Evolutionary conservation across 306 rosid genomes (phyloP).

Genomic region (Vigna radiata): DNA sequence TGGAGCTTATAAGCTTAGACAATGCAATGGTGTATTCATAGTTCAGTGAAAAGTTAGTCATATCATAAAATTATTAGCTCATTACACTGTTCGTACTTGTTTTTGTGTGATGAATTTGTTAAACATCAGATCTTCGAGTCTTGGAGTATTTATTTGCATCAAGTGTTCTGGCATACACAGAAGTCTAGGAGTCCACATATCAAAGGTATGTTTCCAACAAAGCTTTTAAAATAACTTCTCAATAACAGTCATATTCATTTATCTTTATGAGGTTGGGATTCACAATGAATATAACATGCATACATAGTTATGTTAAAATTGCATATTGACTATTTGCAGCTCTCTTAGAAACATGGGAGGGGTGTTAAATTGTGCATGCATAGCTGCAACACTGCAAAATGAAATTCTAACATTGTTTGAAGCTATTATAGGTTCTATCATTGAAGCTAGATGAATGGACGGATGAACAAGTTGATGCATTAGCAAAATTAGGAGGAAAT

Average conservation of each 20-base stretch:
- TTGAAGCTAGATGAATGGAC: slow-evolving; percentile 93
- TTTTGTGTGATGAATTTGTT: slow-evolving; percentile 35
- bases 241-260: slow-evolving; percentile 6
- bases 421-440: slow-evolving; percentile 73
- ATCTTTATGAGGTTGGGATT: neutral
- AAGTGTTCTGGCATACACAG: slow-evolving; percentile 96
- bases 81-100: neutral
- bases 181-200: slow-evolving; percentile 92
- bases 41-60: slow-evolving; percentile 6
- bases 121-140: slow-evolving; percentile 69
- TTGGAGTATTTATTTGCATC: slow-evolving; percentile 89
- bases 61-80: slow-evolving; percentile 22
- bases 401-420: slow-evolving; percentile 31
- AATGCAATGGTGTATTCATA: neutral
- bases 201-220: slow-evolving; percentile 69
- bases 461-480: slow-evolving; percentile 72
- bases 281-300: neutral
- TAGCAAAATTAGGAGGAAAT: slow-evolving; percentile 81
- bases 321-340: neutral
- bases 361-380: neutral
- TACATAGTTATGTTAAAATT: neutral
- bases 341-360: neutral
- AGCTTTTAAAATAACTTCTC: slow-evolving; percentile 18
- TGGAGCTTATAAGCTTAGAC: neutral
- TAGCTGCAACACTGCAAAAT: neutral